Evolutionary conservation across 1,284 basidiomycete species (phyloP), one percentile per base, ranked within the genome.

Genomic region (Phellinidium pouzarii): DNA sequence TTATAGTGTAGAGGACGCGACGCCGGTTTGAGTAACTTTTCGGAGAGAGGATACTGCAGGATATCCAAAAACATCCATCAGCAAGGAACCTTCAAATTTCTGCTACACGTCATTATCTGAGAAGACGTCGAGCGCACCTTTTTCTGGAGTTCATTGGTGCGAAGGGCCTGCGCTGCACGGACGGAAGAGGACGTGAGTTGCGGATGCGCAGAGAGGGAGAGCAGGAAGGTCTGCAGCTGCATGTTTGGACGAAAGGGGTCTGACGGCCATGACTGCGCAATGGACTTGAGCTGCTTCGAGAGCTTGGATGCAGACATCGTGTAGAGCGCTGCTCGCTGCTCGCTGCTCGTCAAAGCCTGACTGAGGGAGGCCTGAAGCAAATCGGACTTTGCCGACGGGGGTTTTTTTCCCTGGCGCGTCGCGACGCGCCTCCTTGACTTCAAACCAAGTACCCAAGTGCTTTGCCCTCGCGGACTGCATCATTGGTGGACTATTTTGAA

Each of bases 221-320:
- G 65, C 37, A 89, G 69, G 60, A 89, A 81, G 0, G 65, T 74
- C 54, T 76, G 78, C 25, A 89, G 73, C 66, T 89, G 87, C 3
- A 88, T 62, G 59, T 85, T 82, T 0, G 84, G 84, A 2, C 86
- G 74, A 62, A 89, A 84, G 1, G 84, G 84, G 59, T 89, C 87
- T 23, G 66, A 68, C 6, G 77, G 75, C 84, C 86, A 89, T 44
- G 67, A 61, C 53, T 70, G 60, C 1, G 82, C 81, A 48, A 86
- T 73, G 11, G 65, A 62, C 44, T 66, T 68, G 56, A 87, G 71
- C 60, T 77, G 75, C 50, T 75, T 73, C 0, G 72, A 68, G 8
- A 77, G 63, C 29, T 53, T 48, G 12, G 54, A 48, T 5, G 36
- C 43, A 22, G 52, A 42, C 52, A 53, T 48, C 8, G 37, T 20